Evolutionary conservation across 352 stramenopile genomes (phyloP).

Genomic region (Phytopythium delawarense): DNA sequence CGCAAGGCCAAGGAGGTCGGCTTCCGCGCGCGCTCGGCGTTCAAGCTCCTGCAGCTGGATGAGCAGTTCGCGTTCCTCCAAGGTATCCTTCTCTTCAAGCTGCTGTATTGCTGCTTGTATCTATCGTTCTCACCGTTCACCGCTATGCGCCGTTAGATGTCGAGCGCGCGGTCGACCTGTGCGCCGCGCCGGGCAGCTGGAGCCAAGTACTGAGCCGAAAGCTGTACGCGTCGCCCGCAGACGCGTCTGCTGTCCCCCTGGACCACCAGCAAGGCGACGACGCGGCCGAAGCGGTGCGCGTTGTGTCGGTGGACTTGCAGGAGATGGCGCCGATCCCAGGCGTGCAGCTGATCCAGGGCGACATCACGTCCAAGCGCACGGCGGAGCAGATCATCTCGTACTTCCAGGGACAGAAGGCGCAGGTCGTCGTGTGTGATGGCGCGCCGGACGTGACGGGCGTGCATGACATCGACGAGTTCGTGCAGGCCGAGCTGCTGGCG

Average conservation of each 20-base stretch:
- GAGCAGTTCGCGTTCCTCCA: slow-evolving; percentile 96
- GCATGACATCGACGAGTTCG: slow-evolving; percentile 98
- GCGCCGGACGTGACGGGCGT: slow-evolving; percentile 99
- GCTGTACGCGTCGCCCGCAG: slow-evolving; percentile 55
- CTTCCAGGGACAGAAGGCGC: slow-evolving; percentile 92
- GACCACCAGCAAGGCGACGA: neutral
- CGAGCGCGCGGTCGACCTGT: slow-evolving; percentile 95
- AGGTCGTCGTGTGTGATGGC: slow-evolving; percentile 98
- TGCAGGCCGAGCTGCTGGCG: slow-evolving; percentile 95
- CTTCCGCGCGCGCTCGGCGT: slow-evolving; percentile 96
- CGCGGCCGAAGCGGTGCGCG: slow-evolving; percentile 47
- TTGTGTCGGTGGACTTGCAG: slow-evolving; percentile 98
- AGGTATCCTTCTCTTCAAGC: slow-evolving; percentile 6
- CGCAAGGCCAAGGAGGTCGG: slow-evolving; percentile 93
- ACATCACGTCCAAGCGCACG: slow-evolving; percentile 96
- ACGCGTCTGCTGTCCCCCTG: slow-evolving; percentile 4
- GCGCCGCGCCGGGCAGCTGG: slow-evolving; percentile 97
- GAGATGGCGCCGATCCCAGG: slow-evolving; percentile 98
- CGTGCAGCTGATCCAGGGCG: slow-evolving; percentile 94
- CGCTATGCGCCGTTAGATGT: slow-evolving; percentile 41
- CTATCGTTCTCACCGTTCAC: neutral
- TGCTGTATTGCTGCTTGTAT: neutral
- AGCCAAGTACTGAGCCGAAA: slow-evolving; percentile 95
- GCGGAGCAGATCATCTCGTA: slow-evolving; percentile 93
- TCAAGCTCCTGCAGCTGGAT: slow-evolving; percentile 99